Percentiles rank a stretch among this genome's conserved stretches.
These are phyloP conservation scores for Taiozyma sp. DNA, from an alignment of 1,139 yeast genomes.

Conservation along the genomic window DNA sequence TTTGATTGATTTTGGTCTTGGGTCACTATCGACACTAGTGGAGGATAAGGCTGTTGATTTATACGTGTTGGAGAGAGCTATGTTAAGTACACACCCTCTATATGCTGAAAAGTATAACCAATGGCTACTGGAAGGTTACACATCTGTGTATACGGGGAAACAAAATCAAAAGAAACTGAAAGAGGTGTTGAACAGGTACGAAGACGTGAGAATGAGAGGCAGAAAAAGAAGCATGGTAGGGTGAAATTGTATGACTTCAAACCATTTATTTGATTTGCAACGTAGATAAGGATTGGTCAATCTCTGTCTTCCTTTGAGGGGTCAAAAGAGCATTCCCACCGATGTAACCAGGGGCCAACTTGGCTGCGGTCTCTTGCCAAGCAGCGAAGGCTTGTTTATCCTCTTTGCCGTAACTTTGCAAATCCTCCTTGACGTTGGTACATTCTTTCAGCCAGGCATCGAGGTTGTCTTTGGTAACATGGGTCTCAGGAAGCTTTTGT, in stretches of 20 bases:
- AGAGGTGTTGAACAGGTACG: constrained; percentile 61
- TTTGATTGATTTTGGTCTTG: constrained; percentile 87
- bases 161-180: constrained; percentile 37
- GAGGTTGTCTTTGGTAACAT: constrained; percentile 23
- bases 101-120: constrained; percentile 56
- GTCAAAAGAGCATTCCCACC: constrained; percentile 21
- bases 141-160: constrained; percentile 33
- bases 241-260: constrained; percentile 25
- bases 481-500: constrained; percentile 26
- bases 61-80: constrained; percentile 90
- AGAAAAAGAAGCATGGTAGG: constrained; percentile 95
- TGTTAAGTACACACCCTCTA: constrained; percentile 82
- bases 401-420: constrained; percentile 21
- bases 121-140: constrained; percentile 76
- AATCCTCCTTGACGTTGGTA: constrained; percentile 8
- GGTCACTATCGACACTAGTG: constrained; percentile 63
- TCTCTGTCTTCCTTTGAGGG: constrained; percentile 15
- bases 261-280: constrained; percentile 1
- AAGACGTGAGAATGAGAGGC: constrained; percentile 86
- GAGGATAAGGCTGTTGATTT: constrained; percentile 97
- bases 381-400: constrained; percentile 24
- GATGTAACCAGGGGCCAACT: constrained; percentile 40
- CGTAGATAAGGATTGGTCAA: constrained; percentile 9
- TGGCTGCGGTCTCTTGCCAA: constrained; percentile 28
- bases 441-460: constrained; percentile 23